phyloP scores from a whole-genome alignment of 306 rosid genomes.

The Cucumis melo region DNA sequence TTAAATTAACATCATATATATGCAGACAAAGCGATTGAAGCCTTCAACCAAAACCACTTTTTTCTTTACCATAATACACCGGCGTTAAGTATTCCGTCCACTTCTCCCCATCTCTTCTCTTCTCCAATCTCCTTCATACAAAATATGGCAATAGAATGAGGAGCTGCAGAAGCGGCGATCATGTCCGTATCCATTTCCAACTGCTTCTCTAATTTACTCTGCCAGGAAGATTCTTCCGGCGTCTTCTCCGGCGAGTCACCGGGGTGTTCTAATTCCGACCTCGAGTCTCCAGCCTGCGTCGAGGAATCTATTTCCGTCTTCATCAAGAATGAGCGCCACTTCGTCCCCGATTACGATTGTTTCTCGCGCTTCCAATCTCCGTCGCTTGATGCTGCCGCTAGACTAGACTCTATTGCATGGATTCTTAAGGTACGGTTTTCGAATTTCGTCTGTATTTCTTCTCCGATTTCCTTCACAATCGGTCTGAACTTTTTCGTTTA shows the following conservation, averaged over 20 bases:
- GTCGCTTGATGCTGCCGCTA: slow-evolving; percentile 50
- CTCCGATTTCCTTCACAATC: neutral
- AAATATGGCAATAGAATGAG: slow-evolving; percentile 47
- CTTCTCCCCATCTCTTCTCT: neutral
- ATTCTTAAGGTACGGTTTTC: slow-evolving; percentile 65
- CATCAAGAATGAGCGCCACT: slow-evolving; percentile 66
- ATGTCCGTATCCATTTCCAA: slow-evolving; percentile 73
- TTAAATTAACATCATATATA: neutral
- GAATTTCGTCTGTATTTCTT: neutral
- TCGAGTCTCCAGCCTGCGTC: slow-evolving; percentile 26
- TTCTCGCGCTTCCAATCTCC: slow-evolving; percentile 46
- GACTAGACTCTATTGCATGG: slow-evolving; percentile 88
- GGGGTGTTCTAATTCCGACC: slow-evolving; percentile 43
- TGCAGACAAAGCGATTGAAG: neutral
- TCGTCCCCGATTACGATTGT: slow-evolving; percentile 69
- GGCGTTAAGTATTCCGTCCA: neutral
- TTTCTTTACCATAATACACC: neutral
- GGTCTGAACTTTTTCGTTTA: slow-evolving; percentile 8
- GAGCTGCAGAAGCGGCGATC: slow-evolving; percentile 16
- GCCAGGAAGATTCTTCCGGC: slow-evolving; percentile 56
- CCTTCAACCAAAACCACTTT: slow-evolving; percentile 10
- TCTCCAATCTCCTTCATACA: neutral
- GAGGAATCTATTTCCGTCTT: slow-evolving; percentile 71
- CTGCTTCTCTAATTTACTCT: slow-evolving; percentile 52
- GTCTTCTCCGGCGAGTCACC: slow-evolving; percentile 52